Conservation (phyloP, 345 rosid genomes). For the Citrus mangshanensis region DNA sequence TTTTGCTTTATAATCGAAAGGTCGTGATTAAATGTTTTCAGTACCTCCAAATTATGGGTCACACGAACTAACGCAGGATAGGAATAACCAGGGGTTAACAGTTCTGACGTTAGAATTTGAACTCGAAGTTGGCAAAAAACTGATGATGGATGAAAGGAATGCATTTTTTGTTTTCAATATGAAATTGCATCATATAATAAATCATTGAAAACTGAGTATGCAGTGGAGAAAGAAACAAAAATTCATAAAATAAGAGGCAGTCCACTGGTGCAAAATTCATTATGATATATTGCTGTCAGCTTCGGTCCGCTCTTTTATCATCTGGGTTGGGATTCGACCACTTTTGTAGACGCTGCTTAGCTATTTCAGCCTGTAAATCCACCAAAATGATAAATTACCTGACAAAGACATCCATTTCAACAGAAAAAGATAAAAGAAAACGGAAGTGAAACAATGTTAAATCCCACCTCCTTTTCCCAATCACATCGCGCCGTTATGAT, state of each 20-base stretch:
- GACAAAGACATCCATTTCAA: not conserved
- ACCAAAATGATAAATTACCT: not conserved
- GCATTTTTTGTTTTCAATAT: too few species aligned
- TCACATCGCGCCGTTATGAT: conserved; percentile 41
- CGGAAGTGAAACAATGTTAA: too few species aligned
- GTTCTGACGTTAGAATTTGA: not conserved
- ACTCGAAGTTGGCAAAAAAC: not conserved
- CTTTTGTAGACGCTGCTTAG: conserved; percentile 22
- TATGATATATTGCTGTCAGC: not conserved
- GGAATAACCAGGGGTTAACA: not conserved
- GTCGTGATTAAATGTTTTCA: too few species aligned
- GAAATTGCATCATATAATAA: not conserved
- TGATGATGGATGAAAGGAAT: too few species aligned
- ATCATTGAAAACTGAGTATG: not conserved
- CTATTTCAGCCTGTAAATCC: conserved; percentile 33
- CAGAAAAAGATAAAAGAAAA: not conserved
- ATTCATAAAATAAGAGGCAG: not conserved
- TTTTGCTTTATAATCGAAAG: too few species aligned
- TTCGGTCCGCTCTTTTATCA: not conserved
- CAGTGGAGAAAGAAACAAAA: not conserved
- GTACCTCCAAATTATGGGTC: too few species aligned
- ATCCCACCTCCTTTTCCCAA: conserved; percentile 62
- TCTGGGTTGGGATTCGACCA: conserved; percentile 19
- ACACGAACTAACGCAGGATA: too few species aligned
- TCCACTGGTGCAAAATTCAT: not conserved